These are phyloP conservation scores for Botrytis galanthina DNA, from an alignment of 2,329 filamentous ascomycete genomes.

Conservation along the genomic window DNA sequence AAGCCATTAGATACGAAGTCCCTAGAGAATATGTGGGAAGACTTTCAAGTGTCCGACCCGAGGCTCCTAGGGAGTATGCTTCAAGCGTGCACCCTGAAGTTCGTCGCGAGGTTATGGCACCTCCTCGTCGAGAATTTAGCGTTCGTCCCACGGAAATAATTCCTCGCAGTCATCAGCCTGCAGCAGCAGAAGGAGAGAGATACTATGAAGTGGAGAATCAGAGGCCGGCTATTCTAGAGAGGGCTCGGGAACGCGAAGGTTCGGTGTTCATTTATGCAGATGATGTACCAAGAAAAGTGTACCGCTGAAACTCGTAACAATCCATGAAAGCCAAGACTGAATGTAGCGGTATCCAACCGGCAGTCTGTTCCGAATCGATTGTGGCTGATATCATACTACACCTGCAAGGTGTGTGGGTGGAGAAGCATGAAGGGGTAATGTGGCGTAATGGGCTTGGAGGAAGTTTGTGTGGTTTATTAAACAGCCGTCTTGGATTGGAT, in stretches of 20 bases:
- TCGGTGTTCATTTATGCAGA: slow-evolving; percentile 37
- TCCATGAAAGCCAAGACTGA: slow-evolving; percentile 1
- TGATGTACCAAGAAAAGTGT: slow-evolving; percentile 35
- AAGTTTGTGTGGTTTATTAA: too few relatives aligned
- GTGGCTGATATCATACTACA: slow-evolving; percentile 9
- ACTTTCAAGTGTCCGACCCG: slow-evolving; percentile 44
- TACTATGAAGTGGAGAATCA: slow-evolving; percentile 33
- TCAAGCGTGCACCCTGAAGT: slow-evolving; percentile 41
- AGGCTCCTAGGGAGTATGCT: slow-evolving; percentile 37
- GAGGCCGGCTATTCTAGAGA: slow-evolving; percentile 34
- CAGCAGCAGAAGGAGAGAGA: slow-evolving; percentile 28
- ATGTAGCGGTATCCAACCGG: background rate
- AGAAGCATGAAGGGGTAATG: background rate
- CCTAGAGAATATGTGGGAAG: slow-evolving; percentile 44
- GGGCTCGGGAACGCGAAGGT: slow-evolving; percentile 33
- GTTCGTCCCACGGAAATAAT: slow-evolving; percentile 33
- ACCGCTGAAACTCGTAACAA: slow-evolving; percentile 29
- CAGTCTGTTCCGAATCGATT: slow-evolving; percentile 4
- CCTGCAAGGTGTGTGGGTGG: slow-evolving; percentile 1
- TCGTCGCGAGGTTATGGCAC: slow-evolving; percentile 30
- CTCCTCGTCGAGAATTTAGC: slow-evolving; percentile 35
- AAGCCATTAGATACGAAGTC: slow-evolving; percentile 44
- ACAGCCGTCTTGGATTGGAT: slow-evolving; percentile 13
- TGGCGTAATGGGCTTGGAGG: background rate
- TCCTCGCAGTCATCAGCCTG: slow-evolving; percentile 31